phyloP scores from a whole-genome alignment of 2,329 filamentous ascomycete species.

The Myriosclerotinia curreyana region DNA sequence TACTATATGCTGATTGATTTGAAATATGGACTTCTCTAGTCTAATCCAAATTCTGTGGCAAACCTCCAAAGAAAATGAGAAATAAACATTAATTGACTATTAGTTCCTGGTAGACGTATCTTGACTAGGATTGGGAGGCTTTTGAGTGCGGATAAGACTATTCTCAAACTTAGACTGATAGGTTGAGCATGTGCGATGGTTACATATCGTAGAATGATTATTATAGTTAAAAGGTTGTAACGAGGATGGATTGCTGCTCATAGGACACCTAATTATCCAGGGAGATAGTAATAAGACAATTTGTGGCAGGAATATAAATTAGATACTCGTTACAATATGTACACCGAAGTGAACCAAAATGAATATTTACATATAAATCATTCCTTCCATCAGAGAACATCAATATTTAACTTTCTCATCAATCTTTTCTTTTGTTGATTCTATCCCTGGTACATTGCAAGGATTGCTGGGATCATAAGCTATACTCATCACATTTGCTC shows the following conservation, averaged over 20 bases:
- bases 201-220: accelerated
- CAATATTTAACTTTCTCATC: neutral
- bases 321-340: neutral
- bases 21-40: neutral
- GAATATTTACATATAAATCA: neutral
- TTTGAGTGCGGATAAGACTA: neutral
- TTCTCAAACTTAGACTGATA: neutral
- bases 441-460: slow-evolving; percentile 2
- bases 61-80: accelerated
- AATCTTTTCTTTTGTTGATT: neutral
- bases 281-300: neutral
- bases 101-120: accelerated
- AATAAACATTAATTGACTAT: accelerated
- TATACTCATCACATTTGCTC: slow-evolving; percentile 11
- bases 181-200: neutral
- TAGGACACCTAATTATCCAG: neutral
- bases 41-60: accelerated
- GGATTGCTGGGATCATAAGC: slow-evolving; percentile 12
- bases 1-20: no score
- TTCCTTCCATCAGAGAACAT: neutral
- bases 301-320: neutral
- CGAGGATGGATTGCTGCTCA: accelerated
- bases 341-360: neutral
- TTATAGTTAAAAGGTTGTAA: no score
- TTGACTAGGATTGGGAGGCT: accelerated